Evolutionary conservation across 305 asterid species (phyloP).

Genomic region (Solanum hybrid): DNA sequence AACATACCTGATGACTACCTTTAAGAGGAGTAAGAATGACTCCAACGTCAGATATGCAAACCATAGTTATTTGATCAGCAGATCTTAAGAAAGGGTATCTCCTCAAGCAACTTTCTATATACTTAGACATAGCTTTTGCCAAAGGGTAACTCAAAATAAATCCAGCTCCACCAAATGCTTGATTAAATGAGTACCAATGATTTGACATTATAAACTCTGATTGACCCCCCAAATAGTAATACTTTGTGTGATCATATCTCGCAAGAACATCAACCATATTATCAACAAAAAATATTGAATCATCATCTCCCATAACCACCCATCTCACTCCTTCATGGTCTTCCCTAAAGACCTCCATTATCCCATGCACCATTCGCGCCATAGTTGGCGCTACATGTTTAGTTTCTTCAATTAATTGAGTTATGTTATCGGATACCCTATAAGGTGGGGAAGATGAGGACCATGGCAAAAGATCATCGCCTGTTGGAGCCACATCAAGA

Average conservation of each 20-base stretch:
- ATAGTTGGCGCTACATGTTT: slow-evolving; percentile 10
- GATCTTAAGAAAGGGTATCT: slow-evolving; percentile 20
- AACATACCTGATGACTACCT: slow-evolving; percentile 48
- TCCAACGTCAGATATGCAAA: slow-evolving; percentile 44
- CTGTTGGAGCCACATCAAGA: slow-evolving; percentile 20
- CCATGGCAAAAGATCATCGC: slow-evolving; percentile 21
- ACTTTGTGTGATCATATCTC: slow-evolving; percentile 33
- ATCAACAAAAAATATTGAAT: slow-evolving; percentile 36
- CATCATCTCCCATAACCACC: slow-evolving; percentile 52
- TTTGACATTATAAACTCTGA: slow-evolving; percentile 38
- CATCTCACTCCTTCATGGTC: slow-evolving; percentile 32
- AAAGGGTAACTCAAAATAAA: slow-evolving; percentile 42
- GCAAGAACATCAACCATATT: slow-evolving; percentile 33
- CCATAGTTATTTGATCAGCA: slow-evolving; percentile 33
- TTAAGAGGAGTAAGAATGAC: slow-evolving; percentile 25
- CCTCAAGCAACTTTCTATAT: slow-evolving; percentile 32
- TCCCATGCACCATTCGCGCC: slow-evolving; percentile 35
- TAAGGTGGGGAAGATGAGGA: slow-evolving; percentile 18
- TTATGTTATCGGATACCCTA: slow-evolving; percentile 18
- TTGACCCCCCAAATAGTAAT: slow-evolving; percentile 35
- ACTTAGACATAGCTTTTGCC: slow-evolving; percentile 30
- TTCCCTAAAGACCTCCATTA: slow-evolving; percentile 39
- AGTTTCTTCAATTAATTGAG: slow-evolving; percentile 8
- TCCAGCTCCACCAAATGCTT: slow-evolving; percentile 57
- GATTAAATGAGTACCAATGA: slow-evolving; percentile 28